phyloP scores from a whole-genome alignment of 495 filamentous ascomycete species.

The Cercophora sp. region DNA sequence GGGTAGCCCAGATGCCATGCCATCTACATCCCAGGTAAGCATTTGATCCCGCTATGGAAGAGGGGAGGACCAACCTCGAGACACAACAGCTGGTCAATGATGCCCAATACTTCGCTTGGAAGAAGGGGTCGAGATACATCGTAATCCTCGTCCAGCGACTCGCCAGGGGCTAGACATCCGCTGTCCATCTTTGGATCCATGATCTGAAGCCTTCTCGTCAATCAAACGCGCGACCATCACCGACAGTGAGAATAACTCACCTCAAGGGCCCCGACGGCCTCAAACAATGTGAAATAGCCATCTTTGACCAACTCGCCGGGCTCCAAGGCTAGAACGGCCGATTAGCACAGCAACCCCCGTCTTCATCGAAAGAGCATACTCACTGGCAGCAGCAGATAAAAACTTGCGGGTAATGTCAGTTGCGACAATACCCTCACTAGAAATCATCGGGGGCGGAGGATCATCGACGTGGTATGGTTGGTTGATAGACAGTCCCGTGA shows the following conservation, averaged over 20 bases:
- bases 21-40: conserved; percentile 54
- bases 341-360: conserved; percentile 11
- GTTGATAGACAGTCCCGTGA: conserved; percentile 23
- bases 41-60: too few relatives aligned
- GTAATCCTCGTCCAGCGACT: conserved; percentile 81
- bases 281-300: conserved; percentile 87
- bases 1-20: conserved; percentile 95
- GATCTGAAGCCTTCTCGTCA: conserved; percentile 53
- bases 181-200: conserved; percentile 99
- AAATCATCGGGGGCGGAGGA: conserved; percentile 33
- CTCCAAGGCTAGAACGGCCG: conserved; percentile 55
- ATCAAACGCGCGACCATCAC: not conserved
- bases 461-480: conserved; percentile 19
- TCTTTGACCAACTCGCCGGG: conserved; percentile 88
- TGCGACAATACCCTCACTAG: conserved; percentile 49
- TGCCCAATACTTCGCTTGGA: conserved; percentile 78
- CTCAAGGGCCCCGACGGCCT: conserved; percentile 92
- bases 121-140: conserved; percentile 65
- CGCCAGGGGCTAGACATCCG: conserved; percentile 69
- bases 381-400: conserved; percentile 64
- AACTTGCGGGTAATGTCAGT: conserved; percentile 79
- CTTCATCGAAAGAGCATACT: conserved; percentile 16
- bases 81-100: conserved; percentile 91
- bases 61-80: conserved; percentile 62
- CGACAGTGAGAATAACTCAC: conserved; percentile 43